Evolutionary conservation across 495 filamentous ascomycete genomes (phyloP).

Genomic region (Tetracladium marchalianum): DNA sequence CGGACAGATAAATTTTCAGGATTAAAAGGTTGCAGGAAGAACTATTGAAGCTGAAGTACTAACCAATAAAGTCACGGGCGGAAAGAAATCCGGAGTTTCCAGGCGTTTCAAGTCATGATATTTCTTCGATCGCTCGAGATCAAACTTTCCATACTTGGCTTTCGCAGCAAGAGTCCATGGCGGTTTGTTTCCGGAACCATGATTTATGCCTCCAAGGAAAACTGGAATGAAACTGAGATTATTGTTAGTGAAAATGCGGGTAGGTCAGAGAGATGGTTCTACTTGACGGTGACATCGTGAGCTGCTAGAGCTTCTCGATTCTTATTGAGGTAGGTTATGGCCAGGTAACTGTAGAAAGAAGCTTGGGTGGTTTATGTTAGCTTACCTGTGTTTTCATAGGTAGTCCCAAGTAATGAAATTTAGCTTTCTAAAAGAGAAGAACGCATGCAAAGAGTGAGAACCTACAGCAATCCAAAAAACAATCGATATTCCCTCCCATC

Average conservation of each 20-base stretch:
- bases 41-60: not conserved
- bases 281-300: conserved; percentile 56
- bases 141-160: conserved; percentile 43
- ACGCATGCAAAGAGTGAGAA: not conserved
- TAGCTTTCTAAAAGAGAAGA: not conserved
- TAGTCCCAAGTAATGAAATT: conserved; percentile 11
- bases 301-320: conserved; percentile 41
- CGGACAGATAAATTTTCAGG: too few relatives aligned
- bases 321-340: conserved; percentile 45
- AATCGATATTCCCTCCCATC: conserved; percentile 49
- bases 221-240: conserved; percentile 53
- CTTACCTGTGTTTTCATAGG: conserved; percentile 3
- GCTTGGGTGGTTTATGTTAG: conserved; percentile 28
- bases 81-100: conserved; percentile 24
- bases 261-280: conserved; percentile 5
- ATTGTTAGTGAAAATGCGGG: not conserved
- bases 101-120: conserved; percentile 40
- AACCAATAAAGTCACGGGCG: conserved; percentile 23
- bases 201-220: conserved; percentile 66
- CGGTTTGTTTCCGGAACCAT: conserved; percentile 57
- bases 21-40: too few relatives aligned
- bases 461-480: conserved; percentile 49
- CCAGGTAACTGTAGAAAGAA: conserved; percentile 61
- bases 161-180: conserved; percentile 64
- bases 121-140: conserved; percentile 41